These are phyloP conservation scores for Diatrype stigma DNA, from an alignment of 2,329 filamentous ascomycete genomes.

Conservation along the genomic window DNA sequence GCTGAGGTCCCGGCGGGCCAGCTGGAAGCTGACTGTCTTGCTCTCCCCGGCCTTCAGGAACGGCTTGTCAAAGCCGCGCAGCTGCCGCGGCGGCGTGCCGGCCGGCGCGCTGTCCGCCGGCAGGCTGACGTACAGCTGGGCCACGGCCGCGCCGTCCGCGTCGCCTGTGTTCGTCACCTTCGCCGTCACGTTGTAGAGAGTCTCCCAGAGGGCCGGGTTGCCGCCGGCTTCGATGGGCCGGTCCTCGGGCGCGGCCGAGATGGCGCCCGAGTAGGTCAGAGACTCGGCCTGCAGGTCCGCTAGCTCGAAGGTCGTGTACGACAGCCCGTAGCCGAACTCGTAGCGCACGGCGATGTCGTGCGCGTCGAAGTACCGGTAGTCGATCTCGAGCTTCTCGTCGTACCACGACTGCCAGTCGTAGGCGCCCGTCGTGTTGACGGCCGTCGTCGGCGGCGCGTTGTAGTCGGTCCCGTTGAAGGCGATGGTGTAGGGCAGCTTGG, in stretches of 20 bases:
- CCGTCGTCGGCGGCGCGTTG: conserved; percentile 36
- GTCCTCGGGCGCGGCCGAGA: conserved; percentile 26
- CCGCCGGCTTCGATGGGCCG: conserved; percentile 45
- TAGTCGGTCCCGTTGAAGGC: conserved; percentile 50
- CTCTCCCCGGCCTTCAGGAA: conserved; percentile 37
- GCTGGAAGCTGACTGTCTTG: conserved; percentile 36
- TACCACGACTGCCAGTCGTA: conserved; percentile 46
- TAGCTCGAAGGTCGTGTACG: conserved; percentile 47
- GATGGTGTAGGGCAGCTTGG: conserved; percentile 65
- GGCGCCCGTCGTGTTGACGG: conserved; percentile 31
- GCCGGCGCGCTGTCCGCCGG: conserved; percentile 32
- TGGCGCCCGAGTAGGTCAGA: conserved; percentile 3
- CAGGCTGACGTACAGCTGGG: conserved; percentile 52
- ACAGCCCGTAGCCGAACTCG: conserved; percentile 61
- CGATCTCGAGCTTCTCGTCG: conserved; percentile 61
- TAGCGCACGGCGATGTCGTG: conserved; percentile 55
- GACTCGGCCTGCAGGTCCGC: conserved; percentile 35
- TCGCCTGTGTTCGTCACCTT: conserved; percentile 48
- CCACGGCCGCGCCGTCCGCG: conserved; percentile 44
- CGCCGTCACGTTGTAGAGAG: conserved; percentile 43
- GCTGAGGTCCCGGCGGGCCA: conserved; percentile 45
- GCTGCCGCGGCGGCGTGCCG: conserved; percentile 44
- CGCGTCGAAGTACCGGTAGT: conserved; percentile 63
- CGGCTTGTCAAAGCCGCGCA: conserved; percentile 51
- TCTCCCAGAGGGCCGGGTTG: conserved; percentile 49